Percentiles rank a stretch among this genome's conserved stretches.
phyloP scores from a whole-genome alignment of 192 early-diverging fungal genomes.

The Entophlyctis luteolus region DNA sequence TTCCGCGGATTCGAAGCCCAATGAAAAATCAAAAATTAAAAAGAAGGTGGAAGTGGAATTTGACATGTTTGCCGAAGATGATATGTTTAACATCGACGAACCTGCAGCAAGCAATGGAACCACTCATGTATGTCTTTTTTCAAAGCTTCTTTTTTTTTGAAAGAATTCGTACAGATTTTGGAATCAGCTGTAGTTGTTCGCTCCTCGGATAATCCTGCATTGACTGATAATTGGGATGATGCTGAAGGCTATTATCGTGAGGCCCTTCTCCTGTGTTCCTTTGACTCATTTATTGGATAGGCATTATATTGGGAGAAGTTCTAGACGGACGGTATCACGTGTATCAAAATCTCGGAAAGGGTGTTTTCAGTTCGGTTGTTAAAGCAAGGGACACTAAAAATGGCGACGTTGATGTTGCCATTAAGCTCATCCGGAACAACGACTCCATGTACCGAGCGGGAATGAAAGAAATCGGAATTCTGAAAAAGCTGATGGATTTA shows the following conservation, averaged over 20 bases:
- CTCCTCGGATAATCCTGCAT: constrained; percentile 42
- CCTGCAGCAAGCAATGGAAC: constrained; percentile 6
- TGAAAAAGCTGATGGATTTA: constrained; percentile 77
- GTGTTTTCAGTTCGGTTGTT: constrained; percentile 93
- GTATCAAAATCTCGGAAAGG: constrained; percentile 79
- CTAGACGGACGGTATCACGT: constrained; percentile 85
- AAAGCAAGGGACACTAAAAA: constrained; percentile 76
- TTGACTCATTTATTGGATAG: constrained; percentile 11
- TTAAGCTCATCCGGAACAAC: constrained; percentile 95
- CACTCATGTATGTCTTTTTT: constrained; percentile 27
- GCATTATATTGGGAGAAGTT: constrained; percentile 79
- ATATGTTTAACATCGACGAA: constrained; percentile 62
- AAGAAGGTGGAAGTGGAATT: not conserved
- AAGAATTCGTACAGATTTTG: constrained; percentile 25
- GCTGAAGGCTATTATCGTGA: constrained; percentile 94
- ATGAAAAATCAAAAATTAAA: not conserved
- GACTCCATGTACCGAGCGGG: constrained; percentile 89
- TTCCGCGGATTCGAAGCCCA: not conserved
- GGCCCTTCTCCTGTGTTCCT: constrained; percentile 29
- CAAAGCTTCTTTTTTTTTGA: constrained; percentile 5
- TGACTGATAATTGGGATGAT: constrained; percentile 93
- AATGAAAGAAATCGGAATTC: constrained; percentile 81
- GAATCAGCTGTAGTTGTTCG: constrained; percentile 42
- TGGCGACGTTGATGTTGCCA: constrained; percentile 75
- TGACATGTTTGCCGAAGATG: constrained; percentile 77